Base-by-base conservation (phyloP, 495 filamentous ascomycete species). In the Hyaloscypha bicolor region DNA sequence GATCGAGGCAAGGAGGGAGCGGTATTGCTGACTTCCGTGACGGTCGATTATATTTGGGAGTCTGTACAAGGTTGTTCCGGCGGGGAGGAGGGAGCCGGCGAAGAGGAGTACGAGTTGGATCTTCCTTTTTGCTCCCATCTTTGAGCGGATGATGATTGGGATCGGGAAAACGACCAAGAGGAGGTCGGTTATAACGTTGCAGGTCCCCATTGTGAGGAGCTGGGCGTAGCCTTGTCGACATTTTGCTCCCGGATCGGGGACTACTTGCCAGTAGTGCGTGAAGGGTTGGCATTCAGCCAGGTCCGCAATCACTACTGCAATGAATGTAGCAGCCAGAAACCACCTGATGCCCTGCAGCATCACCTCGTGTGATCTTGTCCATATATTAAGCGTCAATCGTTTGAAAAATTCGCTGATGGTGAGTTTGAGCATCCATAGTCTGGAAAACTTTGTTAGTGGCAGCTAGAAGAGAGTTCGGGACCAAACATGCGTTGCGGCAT, bases 381-480 rank as follows among this genome's bases (percentile, higher is more conserved):
- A 75, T 55, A 85, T 91, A 51, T 63, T 71, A 21, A 55, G 55
- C n/a, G 67, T 74, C 45, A 98, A 85, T 29, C 95, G 88, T 71
- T 90, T 90, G 68, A 98, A 88, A 73, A 96, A 97, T 75, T 96
- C 93, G 66, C 91, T 90, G 62, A 98, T 90, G 56, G 93, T 92
- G 76, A 90, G 85, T 77, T 98, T 99, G 72, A 93, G 86, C 33
- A 88, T 89, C 94, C 94, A 99, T 64, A 99, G 89, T 69, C 93
- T 95, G 63, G 2, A 19, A 39, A 69, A 12, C 8, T 16, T 53
- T 39, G 64, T 70, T 32, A 70, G 68, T 59, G 4, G 51, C 19
- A 11, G 29, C 29, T 35, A 42, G 33, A 35, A 22, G 22, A 11
- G 0, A 37, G 25, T 35, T 39, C 4, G 39, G 56, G 14, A 3